Evolutionary conservation across 2,329 filamentous ascomycete species (phyloP), one percentile per base, ranked within the genome.

Genomic region (Aspergillus sp.): DNA sequence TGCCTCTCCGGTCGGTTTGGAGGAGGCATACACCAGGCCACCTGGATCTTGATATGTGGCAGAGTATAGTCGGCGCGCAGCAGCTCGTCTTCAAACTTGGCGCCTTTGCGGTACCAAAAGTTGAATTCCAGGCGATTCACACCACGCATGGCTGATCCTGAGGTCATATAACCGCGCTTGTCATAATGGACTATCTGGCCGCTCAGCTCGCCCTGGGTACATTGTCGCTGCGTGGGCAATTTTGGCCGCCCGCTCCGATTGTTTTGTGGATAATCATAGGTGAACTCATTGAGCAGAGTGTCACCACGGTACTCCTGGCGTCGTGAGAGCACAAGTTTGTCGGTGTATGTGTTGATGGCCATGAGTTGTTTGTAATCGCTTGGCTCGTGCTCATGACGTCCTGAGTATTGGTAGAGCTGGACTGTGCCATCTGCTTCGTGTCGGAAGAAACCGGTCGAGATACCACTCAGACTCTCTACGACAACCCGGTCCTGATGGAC

Each of bases 1-100:
- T 80, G 73, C 64, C 80, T 81, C 60, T 83, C 78, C 3, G 79
- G 77, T 60, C 79, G 79, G 13, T 76, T 76, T 30, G 77, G 75
- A 1, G 82, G 81, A 57, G 82, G 80, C 51, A 80, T 80, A 63
- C 79, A 82, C 82, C 83, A 85, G 41, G 80, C 79, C 2, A 84
- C 81, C 17, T 79, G 82, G 65, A 79, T 81, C 49, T 76, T 81
- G 64, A 84, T 80, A 64, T 84, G 82, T 2, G 80, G 77, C 59
- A 85, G 73, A 0, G 79, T 76, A 60, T 82, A 85, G 60, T 84
- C 83, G 1, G 81, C 83, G 52, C 82, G 77, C 1, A 85, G 75
- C 17, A 85, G 75, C 60, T 84, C 83, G 67, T 84, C 82, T 36
- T 81, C 81, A 60, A 81, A 83, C 49, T 77, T 79, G 15, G 81